Evolutionary conservation across 768 basidiomycete genomes (phyloP).

Genomic region (Hemileccinum impolitum): DNA sequence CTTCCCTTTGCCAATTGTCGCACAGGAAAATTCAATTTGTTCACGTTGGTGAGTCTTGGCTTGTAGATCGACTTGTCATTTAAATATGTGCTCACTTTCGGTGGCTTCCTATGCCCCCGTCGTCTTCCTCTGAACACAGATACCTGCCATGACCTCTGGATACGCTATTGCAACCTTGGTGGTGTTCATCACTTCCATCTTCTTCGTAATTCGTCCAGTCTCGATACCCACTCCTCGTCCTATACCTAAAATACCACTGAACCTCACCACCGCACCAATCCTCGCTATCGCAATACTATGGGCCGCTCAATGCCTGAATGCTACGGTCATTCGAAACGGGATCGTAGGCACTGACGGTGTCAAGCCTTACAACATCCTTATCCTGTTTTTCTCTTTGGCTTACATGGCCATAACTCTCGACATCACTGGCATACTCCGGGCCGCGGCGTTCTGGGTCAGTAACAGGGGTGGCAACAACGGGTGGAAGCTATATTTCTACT

Average conservation of each 20-base stretch:
- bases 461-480: constrained; percentile 74
- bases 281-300: constrained; percentile 49
- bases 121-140: neutral
- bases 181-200: constrained; percentile 51
- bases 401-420: constrained; percentile 94
- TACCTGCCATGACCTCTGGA: constrained; percentile 40
- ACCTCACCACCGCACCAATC: constrained; percentile 55
- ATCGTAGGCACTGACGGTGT: constrained; percentile 79
- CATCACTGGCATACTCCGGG: constrained; percentile 80
- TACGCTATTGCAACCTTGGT: constrained; percentile 48
- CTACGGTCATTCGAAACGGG: constrained; percentile 58
- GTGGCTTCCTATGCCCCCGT: neutral
- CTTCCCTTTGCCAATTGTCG: no score
- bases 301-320: constrained; percentile 51
- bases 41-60: neutral
- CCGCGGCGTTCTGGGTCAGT: constrained; percentile 87
- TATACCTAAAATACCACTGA: constrained; percentile 36
- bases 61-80: neutral
- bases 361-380: constrained; percentile 89
- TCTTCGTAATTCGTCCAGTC: constrained; percentile 48
- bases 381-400: constrained; percentile 86
- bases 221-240: constrained; percentile 38
- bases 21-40: no score
- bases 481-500: constrained; percentile 69
- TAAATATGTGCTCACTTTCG: neutral